Percentiles rank a stretch among this genome's conserved stretches.
These are phyloP conservation scores for Angomonas ambiguus DNA, from an alignment of 208 protist species.

Conservation along the genomic window DNA sequence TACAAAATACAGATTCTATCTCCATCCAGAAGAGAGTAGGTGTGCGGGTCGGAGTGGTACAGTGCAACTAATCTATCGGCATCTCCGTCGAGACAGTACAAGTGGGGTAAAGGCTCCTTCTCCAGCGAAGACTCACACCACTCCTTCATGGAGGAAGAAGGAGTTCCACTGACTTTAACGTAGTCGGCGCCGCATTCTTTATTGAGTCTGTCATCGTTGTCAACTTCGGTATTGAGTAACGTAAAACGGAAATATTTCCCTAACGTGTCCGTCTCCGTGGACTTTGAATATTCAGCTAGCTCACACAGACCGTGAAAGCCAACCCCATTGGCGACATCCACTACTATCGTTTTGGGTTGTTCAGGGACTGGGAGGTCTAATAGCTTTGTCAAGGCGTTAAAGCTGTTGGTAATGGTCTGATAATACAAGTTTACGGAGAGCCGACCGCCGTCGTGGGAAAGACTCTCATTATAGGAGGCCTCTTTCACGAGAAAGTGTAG, in stretches of 20 bases:
- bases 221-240: slow-evolving; percentile 37
- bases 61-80: slow-evolving; percentile 91
- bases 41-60: slow-evolving; percentile 11
- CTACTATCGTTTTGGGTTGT: slow-evolving; percentile 25
- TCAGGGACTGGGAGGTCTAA: not conserved
- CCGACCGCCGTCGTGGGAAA: not conserved
- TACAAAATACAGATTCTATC: slow-evolving; percentile 80
- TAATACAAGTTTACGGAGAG: slow-evolving; percentile 20
- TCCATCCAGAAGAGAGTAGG: slow-evolving; percentile 69
- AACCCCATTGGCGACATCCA: slow-evolving; percentile 91
- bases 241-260: slow-evolving; percentile 34
- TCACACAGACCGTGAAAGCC: slow-evolving; percentile 47
- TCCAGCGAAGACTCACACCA: not conserved
- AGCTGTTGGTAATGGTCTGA: slow-evolving; percentile 25
- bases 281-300: slow-evolving; percentile 37
- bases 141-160: slow-evolving; percentile 33
- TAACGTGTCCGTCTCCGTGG: slow-evolving; percentile 14
- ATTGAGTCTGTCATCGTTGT: slow-evolving; percentile 51
- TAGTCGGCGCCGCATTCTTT: slow-evolving; percentile 89
- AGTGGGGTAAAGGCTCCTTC: slow-evolving; percentile 29
- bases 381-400: slow-evolving; percentile 22
- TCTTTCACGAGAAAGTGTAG: slow-evolving; percentile 60
- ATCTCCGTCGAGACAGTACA: slow-evolving; percentile 93
- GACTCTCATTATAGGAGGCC: not conserved
- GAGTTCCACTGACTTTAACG: slow-evolving; percentile 52